These are phyloP conservation scores for Crataegus laevigata DNA, from an alignment of 306 rosid species.

Conservation along the genomic window DNA sequence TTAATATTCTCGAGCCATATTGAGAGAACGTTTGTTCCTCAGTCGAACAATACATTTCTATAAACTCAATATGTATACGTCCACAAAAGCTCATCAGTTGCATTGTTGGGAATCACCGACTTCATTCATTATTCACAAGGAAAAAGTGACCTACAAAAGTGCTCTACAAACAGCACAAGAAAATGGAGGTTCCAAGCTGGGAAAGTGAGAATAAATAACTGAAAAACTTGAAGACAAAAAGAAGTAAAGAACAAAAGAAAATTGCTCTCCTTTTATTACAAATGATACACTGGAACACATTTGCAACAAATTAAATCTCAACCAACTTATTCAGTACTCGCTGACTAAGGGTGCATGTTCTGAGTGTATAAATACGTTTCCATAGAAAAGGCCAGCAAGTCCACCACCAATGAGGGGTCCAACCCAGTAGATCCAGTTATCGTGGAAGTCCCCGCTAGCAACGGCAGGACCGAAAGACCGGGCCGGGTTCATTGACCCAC, in stretches of 20 bases:
- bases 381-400: constrained; percentile 77
- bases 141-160: constrained; percentile 16
- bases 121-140: constrained; percentile 10
- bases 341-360: constrained; percentile 53
- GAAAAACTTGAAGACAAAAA: background rate
- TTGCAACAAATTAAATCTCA: background rate
- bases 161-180: constrained; percentile 18
- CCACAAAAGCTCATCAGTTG: background rate
- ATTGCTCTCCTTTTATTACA: constrained; percentile 24
- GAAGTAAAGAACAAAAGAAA: constrained; percentile 8
- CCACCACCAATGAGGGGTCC: constrained; percentile 88
- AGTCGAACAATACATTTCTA: background rate
- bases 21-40: background rate
- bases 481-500: constrained; percentile 95
- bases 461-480: constrained; percentile 89
- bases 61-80: background rate
- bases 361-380: constrained; percentile 45
- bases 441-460: constrained; percentile 68
- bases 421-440: constrained; percentile 84
- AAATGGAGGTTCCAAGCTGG: constrained; percentile 3
- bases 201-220: background rate
- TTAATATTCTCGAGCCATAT: background rate
- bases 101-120: constrained; percentile 4
- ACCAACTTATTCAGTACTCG: constrained; percentile 21
- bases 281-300: background rate